Percentiles rank a stretch among this genome's conserved stretches.
These are phyloP conservation scores for Gryganskiella cystojenkinii DNA, from an alignment of 192 early-diverging fungal genomes.

Conservation along the genomic window DNA sequence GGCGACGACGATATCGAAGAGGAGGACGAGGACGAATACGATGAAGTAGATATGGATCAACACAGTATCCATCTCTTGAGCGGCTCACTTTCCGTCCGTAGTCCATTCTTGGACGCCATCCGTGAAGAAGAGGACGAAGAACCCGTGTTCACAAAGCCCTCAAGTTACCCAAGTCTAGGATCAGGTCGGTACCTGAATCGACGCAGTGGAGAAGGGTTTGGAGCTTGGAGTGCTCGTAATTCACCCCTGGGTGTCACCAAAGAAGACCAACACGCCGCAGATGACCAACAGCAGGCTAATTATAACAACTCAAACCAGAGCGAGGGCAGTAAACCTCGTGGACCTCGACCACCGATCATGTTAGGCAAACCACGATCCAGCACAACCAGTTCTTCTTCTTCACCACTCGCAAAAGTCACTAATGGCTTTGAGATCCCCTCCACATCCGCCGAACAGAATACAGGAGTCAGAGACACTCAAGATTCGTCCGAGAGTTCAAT, in stretches of 20 bases:
- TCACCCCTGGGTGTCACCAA: constrained; percentile 6
- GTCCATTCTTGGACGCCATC: constrained; percentile 44
- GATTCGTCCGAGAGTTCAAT: constrained; percentile 41
- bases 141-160: constrained; percentile 43
- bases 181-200: constrained; percentile 23
- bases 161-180: constrained; percentile 43
- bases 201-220: constrained; percentile 7
- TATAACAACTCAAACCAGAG: constrained; percentile 28
- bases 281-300: constrained; percentile 28
- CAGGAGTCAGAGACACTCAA: not conserved
- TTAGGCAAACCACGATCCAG: constrained; percentile 43
- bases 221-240: constrained; percentile 9
- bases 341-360: constrained; percentile 41
- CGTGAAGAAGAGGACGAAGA: constrained; percentile 53
- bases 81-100: constrained; percentile 41
- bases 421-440: constrained; percentile 30
- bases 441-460: not conserved
- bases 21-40: constrained; percentile 32
- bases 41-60: constrained; percentile 45
- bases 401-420: constrained; percentile 15
- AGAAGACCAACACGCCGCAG: constrained; percentile 5
- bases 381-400: constrained; percentile 7
- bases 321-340: constrained; percentile 41
- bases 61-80: constrained; percentile 47
- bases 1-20: constrained; percentile 5